These are phyloP conservation scores for Albizia julibrissin DNA, from an alignment of 306 rosid species.

Conservation along the genomic window DNA sequence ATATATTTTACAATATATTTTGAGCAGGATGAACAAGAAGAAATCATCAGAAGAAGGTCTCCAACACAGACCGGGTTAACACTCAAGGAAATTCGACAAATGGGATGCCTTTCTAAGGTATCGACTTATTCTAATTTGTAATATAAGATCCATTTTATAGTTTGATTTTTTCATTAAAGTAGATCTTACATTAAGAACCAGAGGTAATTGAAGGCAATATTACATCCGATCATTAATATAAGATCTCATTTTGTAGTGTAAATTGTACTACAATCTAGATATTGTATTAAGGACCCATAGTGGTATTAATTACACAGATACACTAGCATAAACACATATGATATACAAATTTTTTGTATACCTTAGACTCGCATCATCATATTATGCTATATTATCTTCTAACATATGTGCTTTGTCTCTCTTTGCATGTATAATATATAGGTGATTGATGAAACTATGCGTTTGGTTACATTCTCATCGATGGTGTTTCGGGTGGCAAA, in stretches of 20 bases:
- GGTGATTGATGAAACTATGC: constrained; percentile 83
- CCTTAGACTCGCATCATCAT: not conserved
- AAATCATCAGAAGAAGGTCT: constrained; percentile 50
- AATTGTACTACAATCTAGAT: no score
- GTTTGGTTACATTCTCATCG: constrained; percentile 63
- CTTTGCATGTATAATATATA: not conserved
- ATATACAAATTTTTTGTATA: not conserved
- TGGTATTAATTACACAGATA: not conserved
- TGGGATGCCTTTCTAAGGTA: not conserved
- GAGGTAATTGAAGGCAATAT: no score
- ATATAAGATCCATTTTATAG: no score
- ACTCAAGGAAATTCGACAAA: not conserved
- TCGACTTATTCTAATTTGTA: not conserved
- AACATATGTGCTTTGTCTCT: not conserved
- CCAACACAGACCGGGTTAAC: constrained; percentile 33
- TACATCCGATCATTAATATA: no score
- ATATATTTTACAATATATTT: not conserved
- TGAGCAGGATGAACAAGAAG: constrained; percentile 63
- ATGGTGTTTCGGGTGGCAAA: constrained; percentile 61
- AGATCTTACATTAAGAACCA: no score
- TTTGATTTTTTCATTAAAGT: no score
- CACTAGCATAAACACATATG: not conserved
- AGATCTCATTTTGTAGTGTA: no score
- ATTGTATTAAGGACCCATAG: no score
- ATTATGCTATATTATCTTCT: not conserved